A percentile compares a stretch with the other conserved stretches of the same genome.
phyloP scores from a whole-genome alignment of 352 stramenopile genomes.

The Globisporangium perplexum region DNA sequence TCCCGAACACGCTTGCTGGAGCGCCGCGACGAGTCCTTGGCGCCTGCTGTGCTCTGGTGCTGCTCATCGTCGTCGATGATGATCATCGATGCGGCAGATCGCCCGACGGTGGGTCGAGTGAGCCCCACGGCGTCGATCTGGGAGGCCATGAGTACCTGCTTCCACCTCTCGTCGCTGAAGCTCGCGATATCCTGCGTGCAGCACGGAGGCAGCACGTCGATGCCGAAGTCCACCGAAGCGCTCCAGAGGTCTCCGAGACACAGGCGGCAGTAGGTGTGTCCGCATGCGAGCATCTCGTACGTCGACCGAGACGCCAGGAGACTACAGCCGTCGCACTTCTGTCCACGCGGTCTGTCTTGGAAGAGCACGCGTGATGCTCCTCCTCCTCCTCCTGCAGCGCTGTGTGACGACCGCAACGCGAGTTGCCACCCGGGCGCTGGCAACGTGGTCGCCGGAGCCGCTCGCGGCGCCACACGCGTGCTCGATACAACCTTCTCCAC shows the following conservation, averaged over 20 bases:
- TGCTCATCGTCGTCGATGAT: slow-evolving; percentile 6
- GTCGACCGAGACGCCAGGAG: background rate
- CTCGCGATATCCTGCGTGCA: background rate
- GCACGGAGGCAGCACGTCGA: background rate
- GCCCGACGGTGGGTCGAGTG: background rate
- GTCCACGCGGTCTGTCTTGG: too few species aligned
- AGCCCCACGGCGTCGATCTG: background rate
- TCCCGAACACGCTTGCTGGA: background rate
- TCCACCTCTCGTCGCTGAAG: background rate
- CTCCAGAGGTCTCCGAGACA: background rate
- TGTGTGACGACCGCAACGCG: too few species aligned
- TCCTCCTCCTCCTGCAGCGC: background rate
- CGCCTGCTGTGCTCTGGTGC: background rate
- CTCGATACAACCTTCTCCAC: background rate
- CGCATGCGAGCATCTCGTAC: slow-evolving; percentile 13
- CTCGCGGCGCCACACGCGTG: background rate
- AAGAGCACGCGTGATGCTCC: too few species aligned
- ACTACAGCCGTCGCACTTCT: slow-evolving; percentile 11
- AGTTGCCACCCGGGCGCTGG: too few species aligned
- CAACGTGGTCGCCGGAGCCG: too few species aligned
- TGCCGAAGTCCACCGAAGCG: background rate
- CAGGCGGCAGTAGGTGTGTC: slow-evolving; percentile 6
- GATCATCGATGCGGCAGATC: background rate
- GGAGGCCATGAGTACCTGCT: background rate
- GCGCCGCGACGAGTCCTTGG: background rate